Percentiles rank a stretch among this genome's conserved stretches.
Evolutionary conservation across 2,329 filamentous ascomycete species (phyloP).

Genomic region (Aschersonia sp.): DNA sequence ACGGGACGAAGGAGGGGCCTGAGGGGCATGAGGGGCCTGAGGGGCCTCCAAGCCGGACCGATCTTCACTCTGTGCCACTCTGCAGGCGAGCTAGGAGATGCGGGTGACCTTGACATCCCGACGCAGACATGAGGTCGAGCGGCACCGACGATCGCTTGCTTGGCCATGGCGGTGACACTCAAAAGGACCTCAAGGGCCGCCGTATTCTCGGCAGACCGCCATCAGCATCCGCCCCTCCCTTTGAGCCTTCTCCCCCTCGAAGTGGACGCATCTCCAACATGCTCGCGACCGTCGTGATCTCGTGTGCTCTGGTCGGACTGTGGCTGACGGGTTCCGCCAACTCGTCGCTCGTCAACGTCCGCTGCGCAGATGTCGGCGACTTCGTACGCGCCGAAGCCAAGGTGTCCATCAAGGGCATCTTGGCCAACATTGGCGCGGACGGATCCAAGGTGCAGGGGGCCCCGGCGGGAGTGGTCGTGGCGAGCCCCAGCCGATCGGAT

Average conservation of each 20-base stretch:
- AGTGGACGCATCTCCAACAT: background rate
- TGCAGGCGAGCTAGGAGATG: background rate
- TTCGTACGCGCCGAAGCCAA: constrained; percentile 8
- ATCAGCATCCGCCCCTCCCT: background rate
- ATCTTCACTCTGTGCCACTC: background rate
- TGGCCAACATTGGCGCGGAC: constrained; percentile 35
- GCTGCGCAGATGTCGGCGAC: constrained; percentile 10
- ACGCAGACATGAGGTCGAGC: background rate
- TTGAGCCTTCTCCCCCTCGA: background rate
- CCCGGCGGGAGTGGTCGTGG: constrained; percentile 35
- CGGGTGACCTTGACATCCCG: background rate
- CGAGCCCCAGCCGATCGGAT: constrained; percentile 33
- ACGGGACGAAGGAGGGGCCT: too few species aligned
- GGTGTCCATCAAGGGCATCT: constrained; percentile 8
- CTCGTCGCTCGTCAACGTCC: background rate
- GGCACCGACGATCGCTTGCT: background rate
- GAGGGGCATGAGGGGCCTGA: too few species aligned
- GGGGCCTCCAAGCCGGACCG: background rate
- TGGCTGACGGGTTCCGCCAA: constrained; percentile 1
- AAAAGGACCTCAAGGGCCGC: background rate
- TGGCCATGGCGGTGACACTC: background rate
- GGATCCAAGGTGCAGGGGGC: constrained; percentile 34
- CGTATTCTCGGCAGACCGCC: background rate
- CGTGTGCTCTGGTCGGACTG: background rate
- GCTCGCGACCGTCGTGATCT: constrained; percentile 1